A percentile compares a stretch with the other conserved stretches of the same genome.
Conservation (phyloP, 176 grass and related monocot genomes). For the Avena eriantha region DNA sequence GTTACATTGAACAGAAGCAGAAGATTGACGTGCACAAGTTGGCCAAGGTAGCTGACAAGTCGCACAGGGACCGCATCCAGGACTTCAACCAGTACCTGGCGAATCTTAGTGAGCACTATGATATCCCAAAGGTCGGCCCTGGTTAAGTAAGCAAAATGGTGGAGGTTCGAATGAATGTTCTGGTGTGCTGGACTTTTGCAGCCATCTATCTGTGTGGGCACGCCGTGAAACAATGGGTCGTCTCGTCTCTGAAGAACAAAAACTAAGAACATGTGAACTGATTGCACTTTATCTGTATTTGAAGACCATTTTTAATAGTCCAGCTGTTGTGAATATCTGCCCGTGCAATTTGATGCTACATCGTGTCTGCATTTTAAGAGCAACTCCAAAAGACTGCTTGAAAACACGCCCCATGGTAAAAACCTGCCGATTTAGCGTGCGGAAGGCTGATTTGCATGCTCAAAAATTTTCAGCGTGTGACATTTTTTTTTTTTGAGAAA, state of each 20-base stretch:
- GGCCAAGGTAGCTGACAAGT: conserved; percentile 84
- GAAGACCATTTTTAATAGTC: not conserved
- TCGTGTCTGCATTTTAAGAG: not conserved
- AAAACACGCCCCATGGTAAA: too few relatives aligned
- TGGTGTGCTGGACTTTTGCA: conserved; percentile 1
- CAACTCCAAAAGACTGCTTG: too few relatives aligned
- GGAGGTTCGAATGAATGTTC: not conserved
- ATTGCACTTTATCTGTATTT: not conserved
- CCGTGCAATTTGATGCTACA: not conserved
- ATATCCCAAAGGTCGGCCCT: conserved; percentile 95
- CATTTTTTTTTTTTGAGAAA: too few relatives aligned
- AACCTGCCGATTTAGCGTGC: too few relatives aligned
- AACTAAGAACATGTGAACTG: not conserved
- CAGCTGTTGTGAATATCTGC: not conserved
- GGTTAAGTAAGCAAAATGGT: conserved; percentile 49
- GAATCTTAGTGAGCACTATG: conserved; percentile 94
- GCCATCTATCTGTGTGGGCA: not conserved
- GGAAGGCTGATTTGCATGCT: too few relatives aligned
- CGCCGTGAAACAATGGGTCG: conserved; percentile 5
- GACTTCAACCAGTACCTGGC: conserved; percentile 89
- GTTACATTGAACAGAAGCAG: conserved; percentile 86
- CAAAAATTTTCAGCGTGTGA: too few relatives aligned
- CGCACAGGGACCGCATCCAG: conserved; percentile 77
- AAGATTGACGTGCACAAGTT: conserved; percentile 66
- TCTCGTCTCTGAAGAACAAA: not conserved